phyloP scores from a whole-genome alignment of 148 eudicot genomes.

The Linanthus parryae region DNA sequence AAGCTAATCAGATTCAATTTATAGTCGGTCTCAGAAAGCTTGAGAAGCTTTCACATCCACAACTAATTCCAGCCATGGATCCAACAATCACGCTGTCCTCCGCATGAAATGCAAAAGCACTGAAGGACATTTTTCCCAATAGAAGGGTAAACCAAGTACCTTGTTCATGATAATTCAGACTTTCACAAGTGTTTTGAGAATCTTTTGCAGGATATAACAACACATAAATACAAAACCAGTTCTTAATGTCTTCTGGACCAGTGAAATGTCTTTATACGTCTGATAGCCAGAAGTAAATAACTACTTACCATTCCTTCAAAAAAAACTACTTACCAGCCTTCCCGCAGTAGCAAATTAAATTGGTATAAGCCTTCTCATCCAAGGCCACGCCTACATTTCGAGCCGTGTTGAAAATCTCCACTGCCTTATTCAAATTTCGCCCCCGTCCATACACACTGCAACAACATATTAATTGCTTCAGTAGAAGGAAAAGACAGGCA shows the following conservation, averaged over 20 bases:
- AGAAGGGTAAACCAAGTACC: neutral
- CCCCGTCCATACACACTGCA: slow-evolving; percentile 81
- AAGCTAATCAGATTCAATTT: neutral
- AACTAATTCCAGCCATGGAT: neutral
- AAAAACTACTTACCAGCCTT: slow-evolving; percentile 53
- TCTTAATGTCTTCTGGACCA: too few relatives aligned
- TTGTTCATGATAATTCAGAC: neutral
- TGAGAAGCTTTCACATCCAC: neutral
- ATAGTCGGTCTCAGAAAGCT: slow-evolving; percentile 5
- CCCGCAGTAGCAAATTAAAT: slow-evolving; percentile 65
- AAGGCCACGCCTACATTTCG: slow-evolving; percentile 43
- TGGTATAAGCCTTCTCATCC: slow-evolving; percentile 84
- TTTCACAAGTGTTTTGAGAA: slow-evolving; percentile 1
- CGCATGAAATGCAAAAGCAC: too few relatives aligned
- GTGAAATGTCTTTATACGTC: too few relatives aligned
- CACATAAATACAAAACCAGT: neutral
- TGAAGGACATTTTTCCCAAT: too few relatives aligned
- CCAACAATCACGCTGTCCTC: too few relatives aligned
- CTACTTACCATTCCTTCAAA: neutral
- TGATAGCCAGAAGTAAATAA: too few relatives aligned
- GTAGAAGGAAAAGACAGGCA: neutral
- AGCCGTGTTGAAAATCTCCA: slow-evolving; percentile 61
- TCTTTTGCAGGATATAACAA: neutral
- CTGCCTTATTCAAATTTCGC: slow-evolving; percentile 60
- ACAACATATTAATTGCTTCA: neutral